These are phyloP conservation scores for Daedalea quercina DNA, from an alignment of 768 basidiomycete genomes.

Conservation along the genomic window DNA sequence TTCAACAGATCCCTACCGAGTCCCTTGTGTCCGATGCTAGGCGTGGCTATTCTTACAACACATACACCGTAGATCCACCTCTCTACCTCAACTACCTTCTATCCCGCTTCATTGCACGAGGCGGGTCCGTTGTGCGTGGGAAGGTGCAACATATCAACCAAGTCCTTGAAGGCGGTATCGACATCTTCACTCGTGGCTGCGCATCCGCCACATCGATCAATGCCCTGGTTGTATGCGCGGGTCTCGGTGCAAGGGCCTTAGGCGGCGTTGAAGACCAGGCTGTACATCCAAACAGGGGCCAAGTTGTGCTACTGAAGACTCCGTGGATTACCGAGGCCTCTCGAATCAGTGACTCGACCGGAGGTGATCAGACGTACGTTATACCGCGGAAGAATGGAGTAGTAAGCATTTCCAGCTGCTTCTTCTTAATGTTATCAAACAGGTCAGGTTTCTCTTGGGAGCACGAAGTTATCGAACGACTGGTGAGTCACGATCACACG, in stretches of 20 bases:
- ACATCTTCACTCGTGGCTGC: conserved; percentile 11
- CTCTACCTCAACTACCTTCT: conserved; percentile 60
- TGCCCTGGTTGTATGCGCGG: conserved; percentile 65
- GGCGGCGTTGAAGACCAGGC: conserved; percentile 46
- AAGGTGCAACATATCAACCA: conserved; percentile 64
- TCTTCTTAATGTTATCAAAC: neutral
- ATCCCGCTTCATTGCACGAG: conserved; percentile 46
- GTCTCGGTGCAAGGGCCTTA: conserved; percentile 48
- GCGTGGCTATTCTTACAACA: conserved; percentile 54
- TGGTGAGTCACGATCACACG: conserved; percentile 35
- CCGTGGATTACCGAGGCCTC: conserved; percentile 48
- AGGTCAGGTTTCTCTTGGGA: conserved; percentile 50
- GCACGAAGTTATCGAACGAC: conserved; percentile 50
- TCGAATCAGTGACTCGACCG: conserved; percentile 33
- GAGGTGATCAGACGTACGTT: conserved; percentile 48
- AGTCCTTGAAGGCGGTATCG: conserved; percentile 51
- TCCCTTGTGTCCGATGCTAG: conserved; percentile 36
- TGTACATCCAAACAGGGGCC: conserved; percentile 41
- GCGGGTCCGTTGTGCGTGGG: conserved; percentile 56
- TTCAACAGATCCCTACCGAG: conserved; percentile 32
- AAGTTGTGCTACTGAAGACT: conserved; percentile 36
- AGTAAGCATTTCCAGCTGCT: neutral
- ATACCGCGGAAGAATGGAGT: conserved; percentile 58
- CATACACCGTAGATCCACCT: conserved; percentile 62
- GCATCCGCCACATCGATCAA: conserved; percentile 22